Conservation (phyloP, 2,329 filamentous ascomycete species). For the Aspergillus fijiensis region DNA sequence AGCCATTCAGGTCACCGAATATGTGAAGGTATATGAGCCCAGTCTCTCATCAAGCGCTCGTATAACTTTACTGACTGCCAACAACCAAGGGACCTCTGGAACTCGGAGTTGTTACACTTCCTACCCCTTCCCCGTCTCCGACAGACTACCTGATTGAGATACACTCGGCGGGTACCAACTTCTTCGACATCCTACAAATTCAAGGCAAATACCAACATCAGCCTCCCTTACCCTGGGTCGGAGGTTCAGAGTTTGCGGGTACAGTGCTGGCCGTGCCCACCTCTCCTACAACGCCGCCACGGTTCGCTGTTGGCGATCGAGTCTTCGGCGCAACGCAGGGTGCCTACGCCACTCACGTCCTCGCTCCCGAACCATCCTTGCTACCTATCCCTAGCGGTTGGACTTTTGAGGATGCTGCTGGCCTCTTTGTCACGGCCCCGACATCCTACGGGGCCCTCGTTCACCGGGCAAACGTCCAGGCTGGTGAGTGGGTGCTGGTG, state of each 20-base stretch:
- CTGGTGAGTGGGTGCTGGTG: slow-evolving; percentile 82
- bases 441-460: slow-evolving; percentile 86
- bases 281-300: slow-evolving; percentile 47
- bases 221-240: slow-evolving; percentile 82
- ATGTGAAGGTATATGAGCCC: slow-evolving; percentile 62
- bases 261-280: slow-evolving; percentile 67
- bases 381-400: slow-evolving; percentile 76
- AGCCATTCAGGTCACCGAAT: slow-evolving; percentile 71
- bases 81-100: slow-evolving; percentile 67
- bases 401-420: slow-evolving; percentile 81
- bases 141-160: slow-evolving; percentile 85
- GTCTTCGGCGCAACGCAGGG: slow-evolving; percentile 88
- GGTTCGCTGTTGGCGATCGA: slow-evolving; percentile 73
- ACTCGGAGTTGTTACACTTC: slow-evolving; percentile 71
- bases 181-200: slow-evolving; percentile 95
- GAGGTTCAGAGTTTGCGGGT: slow-evolving; percentile 85
- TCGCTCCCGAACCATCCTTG: slow-evolving; percentile 64
- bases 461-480: slow-evolving; percentile 70
- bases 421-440: slow-evolving; percentile 86
- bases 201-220: slow-evolving; percentile 95
- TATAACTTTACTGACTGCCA: slow-evolving; percentile 3
- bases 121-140: slow-evolving; percentile 68
- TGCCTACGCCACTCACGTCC: slow-evolving; percentile 76
- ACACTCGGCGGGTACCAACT: slow-evolving; percentile 86
- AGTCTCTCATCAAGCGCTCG: not conserved